Base-by-base conservation (phyloP, 2,329 filamentous ascomycete genomes). In the Botrytis squamosa region DNA sequence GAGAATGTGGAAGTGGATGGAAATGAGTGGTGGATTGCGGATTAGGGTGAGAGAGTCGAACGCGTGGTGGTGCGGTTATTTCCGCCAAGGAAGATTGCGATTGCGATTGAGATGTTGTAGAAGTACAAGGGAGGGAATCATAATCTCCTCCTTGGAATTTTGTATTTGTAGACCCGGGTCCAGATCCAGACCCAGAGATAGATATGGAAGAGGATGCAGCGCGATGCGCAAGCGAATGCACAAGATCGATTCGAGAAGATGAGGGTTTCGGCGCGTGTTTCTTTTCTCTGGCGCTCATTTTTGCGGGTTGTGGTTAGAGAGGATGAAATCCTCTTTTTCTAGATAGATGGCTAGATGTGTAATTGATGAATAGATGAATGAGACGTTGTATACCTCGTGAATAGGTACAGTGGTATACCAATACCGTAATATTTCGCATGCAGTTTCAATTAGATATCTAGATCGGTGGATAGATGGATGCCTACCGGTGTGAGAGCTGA, bases 211-310 rank as follows among this genome's bases (percentile, higher is more conserved):
- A 6, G n/a, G 38, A 44, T 64, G 25, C 33, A 40, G 65, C 14
- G 25, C 33, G 65, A 67, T 67, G 65, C 46, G 64, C 20, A 12
- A 67, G 22, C 29, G 64, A n/a, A 52, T 33, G 46, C 29, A 44
- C 25, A 66, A 38, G 29, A n/a, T 67, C 65, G 46, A 40, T 29
- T 40, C 22, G 65, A 67, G 64, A 40, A n/a, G 46, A 67, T 55
- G 33, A 55, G 33, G 33, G 22, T 22, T 38, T 67, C 2, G 12
- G 46, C 44, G 46, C 12, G 20, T 38, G 46, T 67, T 67, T 67
- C 33, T 55, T 55, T 55, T 67, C 65, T 67, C 46, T 40, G 14
- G 22, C 25, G 33, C 46, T 67, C 65, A 67, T 67, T 7, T 52
- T 67, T 12, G 46, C 25, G 46, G 33, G 25, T 14, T 12, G 38